These are phyloP conservation scores for Penicillium riverlandense DNA, from an alignment of 495 filamentous ascomycete genomes.

Conservation along the genomic window DNA sequence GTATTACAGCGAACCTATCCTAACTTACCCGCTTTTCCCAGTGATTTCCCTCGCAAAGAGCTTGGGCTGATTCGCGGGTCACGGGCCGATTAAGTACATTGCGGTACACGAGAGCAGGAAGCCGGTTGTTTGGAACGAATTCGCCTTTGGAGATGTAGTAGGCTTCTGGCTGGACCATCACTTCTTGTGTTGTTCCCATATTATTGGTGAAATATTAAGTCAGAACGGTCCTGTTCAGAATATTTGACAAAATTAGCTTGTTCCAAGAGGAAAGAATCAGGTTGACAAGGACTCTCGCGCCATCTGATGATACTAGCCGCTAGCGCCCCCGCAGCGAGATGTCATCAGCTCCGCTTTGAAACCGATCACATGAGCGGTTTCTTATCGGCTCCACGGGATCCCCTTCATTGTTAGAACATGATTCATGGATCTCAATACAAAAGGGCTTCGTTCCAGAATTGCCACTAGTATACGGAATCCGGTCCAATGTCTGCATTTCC, in stretches of 20 bases:
- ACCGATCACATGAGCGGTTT: slow-evolving; percentile 12
- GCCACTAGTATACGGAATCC: no score
- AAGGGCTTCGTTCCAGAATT: no score
- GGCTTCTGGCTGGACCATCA: background rate
- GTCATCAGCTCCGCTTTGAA: background rate
- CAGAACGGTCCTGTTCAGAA: no score
- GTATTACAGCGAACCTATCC: background rate
- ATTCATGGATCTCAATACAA: no score
- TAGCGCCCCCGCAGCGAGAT: background rate
- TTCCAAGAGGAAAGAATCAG: no score
- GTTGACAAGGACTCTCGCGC: no score
- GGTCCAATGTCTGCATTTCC: no score
- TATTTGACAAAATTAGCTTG: no score
- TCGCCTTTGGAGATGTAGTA: slow-evolving; percentile 1
- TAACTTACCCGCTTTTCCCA: slow-evolving; percentile 1
- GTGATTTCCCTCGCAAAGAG: slow-evolving; percentile 4
- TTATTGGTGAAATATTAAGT: no score
- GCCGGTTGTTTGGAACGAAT: slow-evolving; percentile 1
- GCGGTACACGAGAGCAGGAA: slow-evolving; percentile 4
- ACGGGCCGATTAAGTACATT: slow-evolving; percentile 1
- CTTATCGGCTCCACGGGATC: no score
- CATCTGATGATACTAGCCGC: background rate
- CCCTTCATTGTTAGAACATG: no score
- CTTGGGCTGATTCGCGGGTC: background rate
- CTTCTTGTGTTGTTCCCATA: background rate